These are phyloP conservation scores for Cladorrhinum samala DNA, from an alignment of 495 filamentous ascomycete genomes.

Conservation along the genomic window DNA sequence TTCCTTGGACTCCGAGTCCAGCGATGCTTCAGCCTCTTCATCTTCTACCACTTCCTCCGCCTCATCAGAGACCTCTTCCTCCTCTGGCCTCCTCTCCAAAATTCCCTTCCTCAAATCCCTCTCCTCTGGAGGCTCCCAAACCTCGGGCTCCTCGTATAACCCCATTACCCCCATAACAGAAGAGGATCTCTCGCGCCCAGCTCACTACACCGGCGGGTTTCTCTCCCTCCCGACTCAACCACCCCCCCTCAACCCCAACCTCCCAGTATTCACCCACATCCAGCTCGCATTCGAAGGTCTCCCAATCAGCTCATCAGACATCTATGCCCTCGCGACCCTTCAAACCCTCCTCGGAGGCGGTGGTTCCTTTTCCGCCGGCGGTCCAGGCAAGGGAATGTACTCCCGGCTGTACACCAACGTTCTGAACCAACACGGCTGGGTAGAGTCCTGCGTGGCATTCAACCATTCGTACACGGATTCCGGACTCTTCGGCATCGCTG, in stretches of 20 bases:
- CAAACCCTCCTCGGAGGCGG: conserved; percentile 95
- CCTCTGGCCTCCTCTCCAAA: conserved; percentile 66
- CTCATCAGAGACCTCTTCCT: conserved; percentile 26
- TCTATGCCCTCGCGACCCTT: conserved; percentile 93
- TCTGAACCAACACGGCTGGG: conserved; percentile 94
- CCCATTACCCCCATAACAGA: conserved; percentile 38
- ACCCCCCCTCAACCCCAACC: conserved; percentile 65
- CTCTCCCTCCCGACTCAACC: conserved; percentile 75
- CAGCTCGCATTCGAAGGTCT: conserved; percentile 95
- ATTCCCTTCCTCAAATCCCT: conserved; percentile 92
- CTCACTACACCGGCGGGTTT: conserved; percentile 92
- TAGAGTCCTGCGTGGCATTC: conserved; percentile 90
- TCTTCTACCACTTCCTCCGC: conserved; percentile 38
- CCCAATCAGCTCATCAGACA: conserved; percentile 80
- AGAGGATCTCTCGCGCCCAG: conserved; percentile 56
- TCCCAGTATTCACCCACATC: conserved; percentile 82
- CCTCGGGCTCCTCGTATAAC: conserved; percentile 47
- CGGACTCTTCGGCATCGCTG: conserved; percentile 89
- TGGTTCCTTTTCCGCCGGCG: conserved; percentile 95
- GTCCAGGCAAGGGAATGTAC: conserved; percentile 98
- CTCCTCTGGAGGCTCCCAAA: conserved; percentile 75
- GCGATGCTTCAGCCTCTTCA: conserved; percentile 29
- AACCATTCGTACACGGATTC: conserved; percentile 96
- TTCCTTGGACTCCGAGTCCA: conserved; percentile 36
- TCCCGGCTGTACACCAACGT: conserved; percentile 95